These are phyloP conservation scores for Ophiocordyceps camponoti-saundersi DNA, from an alignment of 2,329 filamentous ascomycete species.

Conservation along the genomic window DNA sequence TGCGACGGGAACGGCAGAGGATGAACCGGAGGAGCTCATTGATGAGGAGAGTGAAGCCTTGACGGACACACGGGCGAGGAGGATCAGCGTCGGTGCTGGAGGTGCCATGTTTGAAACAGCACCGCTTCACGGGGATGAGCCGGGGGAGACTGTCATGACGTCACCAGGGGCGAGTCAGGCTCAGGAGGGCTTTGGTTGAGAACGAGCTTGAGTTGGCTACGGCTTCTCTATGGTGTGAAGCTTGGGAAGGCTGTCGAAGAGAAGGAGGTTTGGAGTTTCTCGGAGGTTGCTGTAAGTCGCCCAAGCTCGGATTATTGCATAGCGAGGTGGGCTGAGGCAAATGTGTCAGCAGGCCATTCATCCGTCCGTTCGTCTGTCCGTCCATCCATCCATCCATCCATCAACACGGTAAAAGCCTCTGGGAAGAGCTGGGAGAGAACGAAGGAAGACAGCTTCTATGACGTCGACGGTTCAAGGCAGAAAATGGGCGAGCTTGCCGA, in stretches of 20 bases:
- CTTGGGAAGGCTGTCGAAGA: background rate
- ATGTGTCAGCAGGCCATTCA: no score
- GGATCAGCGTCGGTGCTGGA: slow-evolving; percentile 35
- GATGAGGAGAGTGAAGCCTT: slow-evolving; percentile 41
- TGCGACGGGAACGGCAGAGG: slow-evolving; percentile 19
- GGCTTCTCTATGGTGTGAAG: background rate
- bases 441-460: background rate
- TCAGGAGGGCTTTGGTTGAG: slow-evolving; percentile 26
- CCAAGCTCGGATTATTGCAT: background rate
- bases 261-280: background rate
- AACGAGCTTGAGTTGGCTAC: background rate
- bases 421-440: background rate
- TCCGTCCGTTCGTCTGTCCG: no score
- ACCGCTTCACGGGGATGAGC: slow-evolving; percentile 20
- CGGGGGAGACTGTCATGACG: slow-evolving; percentile 5
- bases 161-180: background rate
- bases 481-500: slow-evolving; percentile 50
- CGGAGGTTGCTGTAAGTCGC: background rate
- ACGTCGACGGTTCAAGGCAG: background rate
- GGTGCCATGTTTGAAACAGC: slow-evolving; percentile 31
- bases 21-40: slow-evolving; percentile 24
- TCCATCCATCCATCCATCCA: background rate
- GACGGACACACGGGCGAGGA: slow-evolving; percentile 29
- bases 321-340: background rate
- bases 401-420: no score